These are phyloP conservation scores for Phyllosticta citriasiana DNA, from an alignment of 2,329 filamentous ascomycete genomes.

Conservation along the genomic window DNA sequence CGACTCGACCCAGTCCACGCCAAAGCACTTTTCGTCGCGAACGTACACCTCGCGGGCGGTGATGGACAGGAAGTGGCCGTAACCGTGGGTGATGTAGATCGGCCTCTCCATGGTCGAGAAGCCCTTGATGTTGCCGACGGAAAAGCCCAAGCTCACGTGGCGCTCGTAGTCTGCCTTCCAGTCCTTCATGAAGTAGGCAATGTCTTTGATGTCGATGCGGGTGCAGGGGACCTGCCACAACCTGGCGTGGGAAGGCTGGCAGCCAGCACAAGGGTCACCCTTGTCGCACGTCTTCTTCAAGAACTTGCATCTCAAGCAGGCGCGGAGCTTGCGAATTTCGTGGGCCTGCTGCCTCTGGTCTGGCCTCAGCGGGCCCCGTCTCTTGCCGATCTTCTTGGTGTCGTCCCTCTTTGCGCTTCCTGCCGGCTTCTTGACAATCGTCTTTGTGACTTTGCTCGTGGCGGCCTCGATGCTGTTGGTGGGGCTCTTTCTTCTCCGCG, in stretches of 20 bases:
- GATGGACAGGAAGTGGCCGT: conserved; percentile 85
- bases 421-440: conserved; percentile 69
- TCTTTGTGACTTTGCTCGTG: conserved; percentile 62
- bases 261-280: conserved; percentile 89
- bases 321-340: conserved; percentile 89
- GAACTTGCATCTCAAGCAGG: conserved; percentile 94
- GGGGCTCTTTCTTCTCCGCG: conserved; percentile 61
- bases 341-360: conserved; percentile 95
- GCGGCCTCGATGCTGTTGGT: conserved; percentile 54
- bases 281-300: conserved; percentile 99
- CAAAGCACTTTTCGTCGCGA: conserved; percentile 83
- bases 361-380: conserved; percentile 79
- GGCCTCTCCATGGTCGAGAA: conserved; percentile 52
- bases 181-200: conserved; percentile 97
- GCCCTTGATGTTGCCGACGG: conserved; percentile 90
- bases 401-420: conserved; percentile 62
- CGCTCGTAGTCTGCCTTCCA: conserved; percentile 96
- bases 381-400: conserved; percentile 88
- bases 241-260: conserved; percentile 88
- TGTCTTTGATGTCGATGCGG: conserved; percentile 96
- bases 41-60: conserved; percentile 91
- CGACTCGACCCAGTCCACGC: conserved; percentile 86
- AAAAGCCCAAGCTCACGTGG: conserved; percentile 77
- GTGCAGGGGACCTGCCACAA: conserved; percentile 98
- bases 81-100: conserved; percentile 95